Base-by-base conservation (phyloP, 2,329 filamentous ascomycete species). In the Cryphonectria carpinicola region DNA sequence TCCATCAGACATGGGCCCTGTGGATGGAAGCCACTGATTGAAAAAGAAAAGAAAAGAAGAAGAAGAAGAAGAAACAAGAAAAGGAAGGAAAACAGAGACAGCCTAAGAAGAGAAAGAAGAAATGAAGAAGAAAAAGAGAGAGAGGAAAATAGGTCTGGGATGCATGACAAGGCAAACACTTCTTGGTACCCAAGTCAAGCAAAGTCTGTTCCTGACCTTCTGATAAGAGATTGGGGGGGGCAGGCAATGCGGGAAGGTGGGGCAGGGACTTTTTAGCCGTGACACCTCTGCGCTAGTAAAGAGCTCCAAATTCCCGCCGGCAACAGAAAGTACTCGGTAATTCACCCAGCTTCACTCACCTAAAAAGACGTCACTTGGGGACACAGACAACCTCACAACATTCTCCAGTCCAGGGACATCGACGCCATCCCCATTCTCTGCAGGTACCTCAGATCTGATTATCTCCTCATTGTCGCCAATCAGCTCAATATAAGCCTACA, bases 291-390 rank as follows among this genome's bases (percentile, higher is more conserved):
- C 58, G 35, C 58, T 61, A 61, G n/a, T 28, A 32, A 14, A 52
- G 41, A 65, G 64, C 64, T 65, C 64, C 64, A 65, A 65, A 65
- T 65, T 54, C 64, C 46, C 62, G 43, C 43, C 43, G 43, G 32
- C 43, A 54, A n/a, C 17, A 39, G 46, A 56, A 39, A 37, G 41
- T 4, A 43, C 35, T 39, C 46, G 3, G 43, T 2, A 4, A 11
- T 11, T 7, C 14, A 22, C 32, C 39, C 22, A 46, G 22, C 39
- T 64, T 43, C 13, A 46, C 35, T 19, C 10, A 4, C 25, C 32
- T 65, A 19, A 46, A 28, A 54, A 32, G 63, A 65, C 63, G 63
- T 65, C 63, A 65, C 46, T 25, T 65, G 46, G 28, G 17, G 35
- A 37, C 43, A 52, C 22, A 64, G 39, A 49, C n/a, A 32, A 43